Conservation (phyloP, 257 asterid species). For the Perilla frutescens region DNA sequence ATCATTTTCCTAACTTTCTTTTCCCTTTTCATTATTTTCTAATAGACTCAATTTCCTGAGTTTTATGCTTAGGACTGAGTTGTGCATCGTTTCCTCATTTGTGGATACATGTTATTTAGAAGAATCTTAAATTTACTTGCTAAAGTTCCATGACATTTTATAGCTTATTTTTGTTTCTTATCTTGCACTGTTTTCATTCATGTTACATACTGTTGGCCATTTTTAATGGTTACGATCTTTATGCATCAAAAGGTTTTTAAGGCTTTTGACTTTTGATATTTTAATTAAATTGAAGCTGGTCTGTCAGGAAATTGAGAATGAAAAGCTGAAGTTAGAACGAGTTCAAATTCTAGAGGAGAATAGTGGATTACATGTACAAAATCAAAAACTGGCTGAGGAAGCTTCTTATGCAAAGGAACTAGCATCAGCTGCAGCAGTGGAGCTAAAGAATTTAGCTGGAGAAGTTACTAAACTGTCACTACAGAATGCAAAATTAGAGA, state of each 20-base stretch:
- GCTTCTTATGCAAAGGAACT: slow-evolving; percentile 96
- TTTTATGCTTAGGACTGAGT: not conserved
- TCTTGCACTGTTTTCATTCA: not conserved
- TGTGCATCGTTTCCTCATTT: not conserved
- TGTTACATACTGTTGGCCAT: slow-evolving; percentile 1
- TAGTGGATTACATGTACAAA: slow-evolving; percentile 82
- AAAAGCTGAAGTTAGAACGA: slow-evolving; percentile 75
- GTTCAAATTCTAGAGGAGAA: slow-evolving; percentile 83
- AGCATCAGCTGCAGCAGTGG: slow-evolving; percentile 99
- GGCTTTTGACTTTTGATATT: slow-evolving; percentile 17
- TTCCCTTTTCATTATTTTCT: not conserved
- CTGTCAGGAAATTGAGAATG: slow-evolving; percentile 86
- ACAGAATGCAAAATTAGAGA: slow-evolving; percentile 79
- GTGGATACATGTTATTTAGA: not conserved
- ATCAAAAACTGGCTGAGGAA: slow-evolving; percentile 89
- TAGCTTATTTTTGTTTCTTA: not conserved
- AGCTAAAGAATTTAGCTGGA: slow-evolving; percentile 84
- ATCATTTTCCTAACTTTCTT: slow-evolving; percentile 5
- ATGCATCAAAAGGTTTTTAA: slow-evolving; percentile 13
- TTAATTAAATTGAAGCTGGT: slow-evolving; percentile 27
- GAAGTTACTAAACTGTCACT: slow-evolving; percentile 92
- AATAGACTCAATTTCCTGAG: not conserved
- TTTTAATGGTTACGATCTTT: slow-evolving; percentile 10
- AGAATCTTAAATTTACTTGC: not conserved
- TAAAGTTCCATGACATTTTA: not conserved